A percentile compares a stretch with the other conserved stretches of the same genome.
phyloP scores from a whole-genome alignment of 179 eudicot species.

The Beta macrorhiza region DNA sequence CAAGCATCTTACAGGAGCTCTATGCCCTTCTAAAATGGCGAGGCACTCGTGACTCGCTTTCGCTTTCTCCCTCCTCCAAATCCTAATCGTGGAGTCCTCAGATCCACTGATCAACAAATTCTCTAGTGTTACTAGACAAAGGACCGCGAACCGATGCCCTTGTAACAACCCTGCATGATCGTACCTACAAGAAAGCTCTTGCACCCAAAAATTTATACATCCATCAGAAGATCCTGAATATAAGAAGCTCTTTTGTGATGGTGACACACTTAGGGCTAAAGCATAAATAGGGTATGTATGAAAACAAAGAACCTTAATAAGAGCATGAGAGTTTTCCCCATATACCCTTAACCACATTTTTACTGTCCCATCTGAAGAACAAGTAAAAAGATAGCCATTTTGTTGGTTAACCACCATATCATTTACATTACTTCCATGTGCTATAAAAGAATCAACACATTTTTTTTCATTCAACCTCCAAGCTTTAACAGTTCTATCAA shows the following conservation, averaged over 20 bases:
- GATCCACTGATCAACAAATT: slow-evolving; percentile 61
- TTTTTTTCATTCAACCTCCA: slow-evolving; percentile 51
- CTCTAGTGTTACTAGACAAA: slow-evolving; percentile 48
- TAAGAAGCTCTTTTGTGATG: slow-evolving; percentile 31
- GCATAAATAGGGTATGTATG: slow-evolving; percentile 57
- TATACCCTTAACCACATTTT: slow-evolving; percentile 65
- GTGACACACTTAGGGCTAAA: slow-evolving; percentile 44
- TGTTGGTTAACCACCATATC: slow-evolving; percentile 56
- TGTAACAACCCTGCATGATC: slow-evolving; percentile 61
- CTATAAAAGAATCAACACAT: slow-evolving; percentile 55
- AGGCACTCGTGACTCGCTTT: slow-evolving; percentile 49
- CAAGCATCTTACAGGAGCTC: slow-evolving; percentile 64
- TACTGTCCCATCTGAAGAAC: slow-evolving; percentile 64
- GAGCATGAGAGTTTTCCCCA: slow-evolving; percentile 52
- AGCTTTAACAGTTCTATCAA: slow-evolving; percentile 54
- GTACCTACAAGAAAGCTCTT: slow-evolving; percentile 47
- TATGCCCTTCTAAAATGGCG: slow-evolving; percentile 60
- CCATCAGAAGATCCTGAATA: slow-evolving; percentile 75
- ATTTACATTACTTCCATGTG: slow-evolving; percentile 53
- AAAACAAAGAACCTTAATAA: slow-evolving; percentile 53
- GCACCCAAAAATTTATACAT: slow-evolving; percentile 58
- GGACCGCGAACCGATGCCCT: slow-evolving; percentile 61
- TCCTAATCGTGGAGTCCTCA: slow-evolving; percentile 60
- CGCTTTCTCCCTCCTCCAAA: slow-evolving; percentile 61
- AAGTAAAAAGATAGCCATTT: slow-evolving; percentile 56